Base-by-base conservation (phyloP, 2,329 filamentous ascomycete species). In the Fusarium sp. region DNA sequence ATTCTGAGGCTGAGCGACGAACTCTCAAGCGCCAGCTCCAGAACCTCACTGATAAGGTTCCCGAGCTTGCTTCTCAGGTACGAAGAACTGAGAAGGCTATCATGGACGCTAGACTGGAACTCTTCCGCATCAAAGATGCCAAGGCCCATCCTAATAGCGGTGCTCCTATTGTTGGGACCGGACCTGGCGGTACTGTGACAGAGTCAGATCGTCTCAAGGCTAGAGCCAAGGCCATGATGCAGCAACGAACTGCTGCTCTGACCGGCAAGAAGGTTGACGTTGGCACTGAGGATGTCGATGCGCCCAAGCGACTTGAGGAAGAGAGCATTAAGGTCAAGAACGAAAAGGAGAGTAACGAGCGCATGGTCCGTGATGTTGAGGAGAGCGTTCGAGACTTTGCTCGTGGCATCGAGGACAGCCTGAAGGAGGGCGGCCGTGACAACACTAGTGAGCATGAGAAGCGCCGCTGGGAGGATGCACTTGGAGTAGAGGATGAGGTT, bases 181-280 rank as follows among this genome's bases (percentile, higher is more conserved):
- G 96, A 12, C 95, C 95, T 62, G 95, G 95, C 45, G 96, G 96
- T 55, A 83, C 89, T 46, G 89, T 99, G 44, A 99, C 96, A 0
- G 96, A 99, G 81, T 92, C 94, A 6, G 96, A 99, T 81, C 90
- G 95, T 57, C 88, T 98, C 72, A 98, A 98, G 84, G 96, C 96
- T 38, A 90, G 95, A 73, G 95, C 96, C 32, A 97, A 95, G 82
- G 95, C 95, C 42, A 97, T 98, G 90, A 99, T 99, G 96, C 95
- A 98, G 82, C 95, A 97, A 77, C 92, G 96, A 64, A 95, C 96
- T 73, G 96, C 96, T 59, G 95, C 96, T 20, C 83, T 99, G 69
- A 94, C 94, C 24, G 96, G 96, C 61, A 94, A 91, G 80, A 94
- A 95, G 77, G 83, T 91, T 49, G 90, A 93, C 40, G 80, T 84